Percentiles rank a stretch among this genome's conserved stretches.
phyloP scores from a whole-genome alignment of 768 basidiomycete genomes.

The Tulasnella sp. region DNA sequence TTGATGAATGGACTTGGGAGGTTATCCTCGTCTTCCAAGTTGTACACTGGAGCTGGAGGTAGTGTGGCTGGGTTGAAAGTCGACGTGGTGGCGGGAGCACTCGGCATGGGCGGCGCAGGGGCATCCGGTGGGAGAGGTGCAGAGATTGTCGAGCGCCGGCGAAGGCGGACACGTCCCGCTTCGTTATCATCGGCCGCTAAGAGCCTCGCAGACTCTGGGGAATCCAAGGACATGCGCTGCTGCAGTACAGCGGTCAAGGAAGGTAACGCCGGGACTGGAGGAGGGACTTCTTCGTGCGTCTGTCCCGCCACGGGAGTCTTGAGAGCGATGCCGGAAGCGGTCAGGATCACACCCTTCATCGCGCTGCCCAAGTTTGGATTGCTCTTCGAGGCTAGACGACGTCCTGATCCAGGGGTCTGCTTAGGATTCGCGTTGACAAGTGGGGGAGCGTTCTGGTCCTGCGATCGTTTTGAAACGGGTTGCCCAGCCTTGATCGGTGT shows the following conservation, averaged over 20 bases:
- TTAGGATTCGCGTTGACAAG: not conserved
- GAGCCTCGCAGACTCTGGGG: slow-evolving; percentile 15
- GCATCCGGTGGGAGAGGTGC: not conserved
- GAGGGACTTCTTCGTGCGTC: slow-evolving; percentile 1
- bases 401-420: not conserved
- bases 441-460: slow-evolving; percentile 33
- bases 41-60: slow-evolving; percentile 56
- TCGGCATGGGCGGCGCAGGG: not conserved
- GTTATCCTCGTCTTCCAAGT: slow-evolving; percentile 78
- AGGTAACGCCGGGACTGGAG: slow-evolving; percentile 28
- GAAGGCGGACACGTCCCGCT: not conserved
- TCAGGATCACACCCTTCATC: slow-evolving; percentile 70
- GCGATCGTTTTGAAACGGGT: slow-evolving; percentile 22
- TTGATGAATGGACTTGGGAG: slow-evolving; percentile 83
- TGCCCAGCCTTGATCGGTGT: slow-evolving; percentile 31
- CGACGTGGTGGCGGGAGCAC: slow-evolving; percentile 9
- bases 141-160: slow-evolving; percentile 29
- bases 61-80: slow-evolving; percentile 24
- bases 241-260: slow-evolving; percentile 5
- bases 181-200: slow-evolving; percentile 2
- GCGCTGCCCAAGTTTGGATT: slow-evolving; percentile 44
- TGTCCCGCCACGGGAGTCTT: slow-evolving; percentile 58
- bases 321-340: slow-evolving; percentile 73
- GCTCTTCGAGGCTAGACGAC: slow-evolving; percentile 34
- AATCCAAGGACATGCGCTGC: slow-evolving; percentile 16